Evolutionary conservation across 495 filamentous ascomycete genomes (phyloP).

Genomic region (Bombardia bombarda): DNA sequence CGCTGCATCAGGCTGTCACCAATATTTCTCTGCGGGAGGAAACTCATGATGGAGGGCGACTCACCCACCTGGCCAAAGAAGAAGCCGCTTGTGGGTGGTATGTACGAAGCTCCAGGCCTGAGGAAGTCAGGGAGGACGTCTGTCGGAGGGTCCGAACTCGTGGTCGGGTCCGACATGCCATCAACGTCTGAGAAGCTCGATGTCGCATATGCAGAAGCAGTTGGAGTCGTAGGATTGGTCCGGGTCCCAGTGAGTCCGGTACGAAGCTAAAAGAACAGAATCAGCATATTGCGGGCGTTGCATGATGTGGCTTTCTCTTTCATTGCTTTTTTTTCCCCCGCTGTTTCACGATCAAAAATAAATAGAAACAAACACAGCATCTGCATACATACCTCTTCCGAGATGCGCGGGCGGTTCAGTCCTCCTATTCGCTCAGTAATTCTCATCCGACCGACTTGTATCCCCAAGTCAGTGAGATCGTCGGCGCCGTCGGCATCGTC

Average conservation of each 20-base stretch:
- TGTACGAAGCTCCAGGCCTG: constrained; percentile 44
- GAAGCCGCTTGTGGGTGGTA: constrained; percentile 56
- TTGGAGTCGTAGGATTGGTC: no score
- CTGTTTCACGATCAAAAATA: no score
- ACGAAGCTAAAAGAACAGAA: no score
- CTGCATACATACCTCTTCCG: constrained; percentile 49
- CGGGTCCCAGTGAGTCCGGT: no score
- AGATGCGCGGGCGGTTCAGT: constrained; percentile 49
- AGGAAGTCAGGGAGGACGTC: constrained; percentile 41
- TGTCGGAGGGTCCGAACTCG: no score
- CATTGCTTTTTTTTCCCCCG: no score
- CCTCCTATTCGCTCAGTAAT: constrained; percentile 66
- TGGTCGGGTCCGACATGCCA: no score
- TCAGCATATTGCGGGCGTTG: no score
- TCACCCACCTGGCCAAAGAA: constrained; percentile 51
- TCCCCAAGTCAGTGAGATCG: constrained; percentile 61
- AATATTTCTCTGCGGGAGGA: constrained; percentile 41
- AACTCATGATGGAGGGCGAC: constrained; percentile 42
- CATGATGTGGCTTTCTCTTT: no score
- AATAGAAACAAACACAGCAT: constrained; percentile 5
- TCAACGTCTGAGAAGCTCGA: no score
- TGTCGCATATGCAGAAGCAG: no score
- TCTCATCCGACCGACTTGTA: constrained; percentile 60
- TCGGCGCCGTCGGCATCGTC: constrained; percentile 47
- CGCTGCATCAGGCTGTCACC: constrained; percentile 52